Evolutionary conservation across 768 basidiomycete genomes (phyloP).

Genomic region (Rhodotorula babjevae): DNA sequence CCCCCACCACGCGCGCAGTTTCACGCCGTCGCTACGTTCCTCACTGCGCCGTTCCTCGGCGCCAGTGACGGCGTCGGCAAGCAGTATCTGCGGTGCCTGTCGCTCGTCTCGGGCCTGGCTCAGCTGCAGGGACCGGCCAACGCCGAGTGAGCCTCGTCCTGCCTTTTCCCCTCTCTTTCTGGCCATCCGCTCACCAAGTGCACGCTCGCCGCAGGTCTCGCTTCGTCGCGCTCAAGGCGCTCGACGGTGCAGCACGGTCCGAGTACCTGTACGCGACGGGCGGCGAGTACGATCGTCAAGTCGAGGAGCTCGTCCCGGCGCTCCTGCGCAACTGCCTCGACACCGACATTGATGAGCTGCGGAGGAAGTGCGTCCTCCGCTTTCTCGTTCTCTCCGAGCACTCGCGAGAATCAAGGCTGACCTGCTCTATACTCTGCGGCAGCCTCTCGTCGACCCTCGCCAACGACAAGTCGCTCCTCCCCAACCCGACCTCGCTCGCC

Average conservation of each 20-base stretch:
- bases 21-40: constrained; percentile 15
- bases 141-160: not conserved
- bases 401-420: no score
- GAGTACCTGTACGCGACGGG: constrained; percentile 21
- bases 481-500: not conserved
- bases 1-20: constrained; percentile 7
- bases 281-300: constrained; percentile 23
- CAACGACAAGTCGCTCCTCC: not conserved
- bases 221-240: constrained; percentile 16
- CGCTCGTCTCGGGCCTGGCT: constrained; percentile 5
- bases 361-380: not conserved
- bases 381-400: not conserved
- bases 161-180: not conserved
- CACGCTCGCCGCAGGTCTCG: constrained; percentile 3
- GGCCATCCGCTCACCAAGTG: no score
- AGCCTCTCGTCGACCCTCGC: not conserved
- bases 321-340: constrained; percentile 14
- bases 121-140: constrained; percentile 10
- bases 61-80: constrained; percentile 3
- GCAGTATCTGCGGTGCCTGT: constrained; percentile 28
- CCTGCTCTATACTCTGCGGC: not conserved
- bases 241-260: constrained; percentile 18
- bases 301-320: constrained; percentile 17
- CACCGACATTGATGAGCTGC: constrained; percentile 3
- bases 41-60: constrained; percentile 22